Percentiles rank a stretch among this genome's conserved stretches.
Evolutionary conservation across 768 basidiomycete species (phyloP).

Genomic region (Auriculariales sp.): DNA sequence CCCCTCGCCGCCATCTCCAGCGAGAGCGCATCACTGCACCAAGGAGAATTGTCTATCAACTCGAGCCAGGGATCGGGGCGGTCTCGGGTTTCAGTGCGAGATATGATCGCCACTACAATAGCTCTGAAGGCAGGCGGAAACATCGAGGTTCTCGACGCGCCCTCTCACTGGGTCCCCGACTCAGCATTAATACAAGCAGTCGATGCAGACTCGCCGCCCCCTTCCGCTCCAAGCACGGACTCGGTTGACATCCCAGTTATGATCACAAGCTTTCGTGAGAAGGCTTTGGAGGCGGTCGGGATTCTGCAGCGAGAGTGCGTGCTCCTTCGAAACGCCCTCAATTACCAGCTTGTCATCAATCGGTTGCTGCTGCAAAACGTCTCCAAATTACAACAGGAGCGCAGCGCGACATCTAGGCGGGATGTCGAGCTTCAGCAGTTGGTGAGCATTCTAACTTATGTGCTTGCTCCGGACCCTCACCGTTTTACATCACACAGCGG

Average conservation of each 20-base stretch:
- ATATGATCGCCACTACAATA: constrained; percentile 60
- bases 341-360: constrained; percentile 74
- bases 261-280: constrained; percentile 3
- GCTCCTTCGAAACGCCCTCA: constrained; percentile 64
- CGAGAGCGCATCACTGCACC: neutral
- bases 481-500: constrained; percentile 29
- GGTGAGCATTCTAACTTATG: constrained; percentile 34
- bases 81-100: constrained; percentile 46
- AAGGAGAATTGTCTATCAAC: neutral
- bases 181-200: too few species aligned
- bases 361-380: constrained; percentile 73
- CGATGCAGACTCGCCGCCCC: too few species aligned
- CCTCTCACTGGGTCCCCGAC: constrained; percentile 36
- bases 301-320: constrained; percentile 63
- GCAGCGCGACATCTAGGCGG: constrained; percentile 53
- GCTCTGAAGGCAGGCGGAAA: constrained; percentile 59
- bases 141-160: constrained; percentile 40
- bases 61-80: too few species aligned
- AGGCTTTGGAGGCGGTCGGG: constrained; percentile 48
- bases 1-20: neutral
- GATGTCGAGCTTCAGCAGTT: constrained; percentile 72
- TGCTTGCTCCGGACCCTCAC: too few species aligned
- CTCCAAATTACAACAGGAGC: constrained; percentile 63
- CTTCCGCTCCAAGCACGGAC: neutral
- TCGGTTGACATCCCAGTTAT: neutral